Conservation (phyloP, 2,329 filamentous ascomycete species). For the Phyllosticta citribraziliensis region DNA sequence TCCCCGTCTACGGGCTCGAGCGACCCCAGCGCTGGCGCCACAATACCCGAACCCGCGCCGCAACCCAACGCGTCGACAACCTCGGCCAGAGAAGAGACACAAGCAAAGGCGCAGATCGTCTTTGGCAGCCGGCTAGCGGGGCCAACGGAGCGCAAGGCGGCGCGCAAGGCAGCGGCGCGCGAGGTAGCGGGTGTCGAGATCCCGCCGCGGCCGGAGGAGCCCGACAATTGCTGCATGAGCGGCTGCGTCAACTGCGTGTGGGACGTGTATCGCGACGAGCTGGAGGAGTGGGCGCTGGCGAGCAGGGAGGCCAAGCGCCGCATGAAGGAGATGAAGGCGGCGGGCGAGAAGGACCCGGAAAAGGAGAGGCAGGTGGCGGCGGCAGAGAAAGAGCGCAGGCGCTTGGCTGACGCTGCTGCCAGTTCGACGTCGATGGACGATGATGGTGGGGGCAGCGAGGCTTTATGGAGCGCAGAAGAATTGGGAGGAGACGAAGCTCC, state of each 20-base stretch:
- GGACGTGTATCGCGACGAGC: constrained; percentile 82
- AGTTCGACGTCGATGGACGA: constrained; percentile 61
- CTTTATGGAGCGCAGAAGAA: constrained; percentile 46
- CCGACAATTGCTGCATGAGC: constrained; percentile 98
- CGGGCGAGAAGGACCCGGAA: constrained; percentile 81
- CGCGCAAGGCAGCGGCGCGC: constrained; percentile 49
- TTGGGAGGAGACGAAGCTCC: constrained; percentile 20
- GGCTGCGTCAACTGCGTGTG: constrained; percentile 97
- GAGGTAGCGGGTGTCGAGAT: constrained; percentile 70
- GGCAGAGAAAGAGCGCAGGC: constrained; percentile 34
- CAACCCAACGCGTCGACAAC: neutral
- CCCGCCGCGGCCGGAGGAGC: constrained; percentile 76
- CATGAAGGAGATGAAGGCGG: constrained; percentile 46
- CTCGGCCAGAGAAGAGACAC: constrained; percentile 44
- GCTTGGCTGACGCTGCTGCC: constrained; percentile 23
- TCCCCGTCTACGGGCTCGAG: constrained; percentile 15
- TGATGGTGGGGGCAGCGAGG: constrained; percentile 65
- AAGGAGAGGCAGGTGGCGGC: constrained; percentile 47
- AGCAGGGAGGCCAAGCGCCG: constrained; percentile 53
- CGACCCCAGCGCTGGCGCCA: neutral
- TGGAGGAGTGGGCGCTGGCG: constrained; percentile 75
- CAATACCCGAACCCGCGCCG: neutral
- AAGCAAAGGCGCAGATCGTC: constrained; percentile 55
- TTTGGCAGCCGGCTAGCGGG: constrained; percentile 74
- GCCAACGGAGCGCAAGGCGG: constrained; percentile 57